These are phyloP conservation scores for Hypericum perforatum DNA, from an alignment of 345 rosid species.

Conservation along the genomic window DNA sequence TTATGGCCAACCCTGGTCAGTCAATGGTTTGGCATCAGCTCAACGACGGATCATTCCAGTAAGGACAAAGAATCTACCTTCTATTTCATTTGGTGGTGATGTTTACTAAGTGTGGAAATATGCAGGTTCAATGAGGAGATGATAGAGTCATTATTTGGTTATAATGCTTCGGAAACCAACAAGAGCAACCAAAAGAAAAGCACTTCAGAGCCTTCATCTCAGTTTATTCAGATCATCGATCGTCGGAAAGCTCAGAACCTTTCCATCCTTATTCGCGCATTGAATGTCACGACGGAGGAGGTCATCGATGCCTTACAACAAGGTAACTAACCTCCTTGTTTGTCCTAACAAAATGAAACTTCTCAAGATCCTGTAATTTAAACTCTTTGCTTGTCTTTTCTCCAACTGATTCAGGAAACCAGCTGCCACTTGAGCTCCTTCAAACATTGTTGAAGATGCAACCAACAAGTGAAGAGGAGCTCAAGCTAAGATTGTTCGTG, in stretches of 20 bases:
- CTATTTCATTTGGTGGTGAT: neutral
- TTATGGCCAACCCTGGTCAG: constrained; percentile 15
- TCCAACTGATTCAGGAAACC: constrained; percentile 10
- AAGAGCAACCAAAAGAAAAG: constrained; percentile 13
- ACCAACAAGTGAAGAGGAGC: constrained; percentile 21
- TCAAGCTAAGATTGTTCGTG: constrained; percentile 16
- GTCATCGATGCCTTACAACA: constrained; percentile 19
- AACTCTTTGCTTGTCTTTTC: neutral
- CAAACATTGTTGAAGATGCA: constrained; percentile 24
- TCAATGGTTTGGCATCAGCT: constrained; percentile 27
- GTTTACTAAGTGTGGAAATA: neutral
- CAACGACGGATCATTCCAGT: constrained; percentile 24
- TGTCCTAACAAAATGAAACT: neutral
- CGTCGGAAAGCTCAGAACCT: constrained; percentile 21
- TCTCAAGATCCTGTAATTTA: neutral
- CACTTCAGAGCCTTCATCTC: constrained; percentile 9
- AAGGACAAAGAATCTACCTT: neutral
- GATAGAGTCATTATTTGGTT: constrained; percentile 25
- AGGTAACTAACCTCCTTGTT: constrained; percentile 9
- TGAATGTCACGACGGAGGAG: constrained; percentile 23
- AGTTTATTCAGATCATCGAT: constrained; percentile 18
- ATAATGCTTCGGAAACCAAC: constrained; percentile 1
- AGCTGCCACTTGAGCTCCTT: constrained; percentile 21
- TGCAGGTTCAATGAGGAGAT: constrained; percentile 26
- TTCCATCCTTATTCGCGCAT: constrained; percentile 22